phyloP scores from a whole-genome alignment of 495 filamentous ascomycete species.

The Aspergillus egyptiacus region DNA sequence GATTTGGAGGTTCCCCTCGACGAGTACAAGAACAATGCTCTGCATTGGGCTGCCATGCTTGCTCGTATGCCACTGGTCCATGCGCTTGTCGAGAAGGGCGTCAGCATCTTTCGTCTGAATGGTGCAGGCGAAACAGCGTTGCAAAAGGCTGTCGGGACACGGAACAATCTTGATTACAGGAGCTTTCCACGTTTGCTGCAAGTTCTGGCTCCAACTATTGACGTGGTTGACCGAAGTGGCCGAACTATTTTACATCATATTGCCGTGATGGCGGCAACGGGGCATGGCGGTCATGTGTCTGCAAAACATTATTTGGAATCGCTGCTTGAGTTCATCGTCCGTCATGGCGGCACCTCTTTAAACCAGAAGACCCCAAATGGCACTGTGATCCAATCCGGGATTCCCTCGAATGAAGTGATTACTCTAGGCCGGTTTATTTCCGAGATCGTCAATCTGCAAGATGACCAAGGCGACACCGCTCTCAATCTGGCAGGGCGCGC shows the following conservation, averaged over 20 bases:
- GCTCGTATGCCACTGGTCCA: conserved; percentile 75
- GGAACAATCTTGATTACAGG: conserved; percentile 81
- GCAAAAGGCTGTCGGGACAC: conserved; percentile 79
- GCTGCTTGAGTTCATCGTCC: conserved; percentile 86
- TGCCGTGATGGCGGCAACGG: conserved; percentile 86
- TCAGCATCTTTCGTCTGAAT: conserved; percentile 82
- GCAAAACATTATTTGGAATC: conserved; percentile 92
- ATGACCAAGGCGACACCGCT: conserved; percentile 89
- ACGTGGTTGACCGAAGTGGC: conserved; percentile 79
- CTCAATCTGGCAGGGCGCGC: conserved; percentile 88
- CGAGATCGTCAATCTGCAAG: conserved; percentile 89
- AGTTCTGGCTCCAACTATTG: conserved; percentile 82
- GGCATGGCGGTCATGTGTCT: conserved; percentile 69
- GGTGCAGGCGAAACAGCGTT: conserved; percentile 82
- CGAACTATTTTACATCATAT: conserved; percentile 95
- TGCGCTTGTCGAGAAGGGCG: conserved; percentile 73
- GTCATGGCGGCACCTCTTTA: conserved; percentile 62
- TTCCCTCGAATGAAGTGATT: conserved; percentile 53
- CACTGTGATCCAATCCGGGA: conserved; percentile 21
- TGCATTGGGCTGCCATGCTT: conserved; percentile 96
- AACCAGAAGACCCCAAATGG: conserved; percentile 46
- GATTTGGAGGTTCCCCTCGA: conserved; percentile 92
- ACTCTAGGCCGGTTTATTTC: conserved; percentile 85
- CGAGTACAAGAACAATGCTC: conserved; percentile 73
- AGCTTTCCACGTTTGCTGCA: conserved; percentile 82